A percentile compares a stretch with the other conserved stretches of the same genome.
phyloP scores from a whole-genome alignment of 352 stramenopile genomes.

The Pythium graminicola region DNA sequence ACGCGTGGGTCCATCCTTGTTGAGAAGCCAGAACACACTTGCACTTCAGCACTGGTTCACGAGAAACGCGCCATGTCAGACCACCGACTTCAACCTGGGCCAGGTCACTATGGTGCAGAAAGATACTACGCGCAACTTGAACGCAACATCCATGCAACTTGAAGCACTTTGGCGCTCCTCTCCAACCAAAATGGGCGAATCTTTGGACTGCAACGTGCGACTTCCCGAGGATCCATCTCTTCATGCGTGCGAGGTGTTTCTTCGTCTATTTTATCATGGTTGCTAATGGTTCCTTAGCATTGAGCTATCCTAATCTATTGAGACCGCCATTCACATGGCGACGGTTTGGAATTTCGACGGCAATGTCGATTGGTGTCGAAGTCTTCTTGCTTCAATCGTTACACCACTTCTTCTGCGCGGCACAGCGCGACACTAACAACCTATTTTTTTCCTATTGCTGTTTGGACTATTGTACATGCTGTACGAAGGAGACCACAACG shows the following conservation, averaged over 20 bases:
- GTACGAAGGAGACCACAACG: neutral
- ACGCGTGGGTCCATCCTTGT: conserved; percentile 88
- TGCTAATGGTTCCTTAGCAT: conserved; percentile 3
- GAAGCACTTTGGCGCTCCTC: neutral
- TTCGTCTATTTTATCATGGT: neutral
- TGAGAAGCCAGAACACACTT: neutral
- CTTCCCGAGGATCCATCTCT: conserved; percentile 2
- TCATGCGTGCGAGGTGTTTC: neutral
- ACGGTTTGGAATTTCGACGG: neutral
- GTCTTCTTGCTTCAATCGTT: conserved; percentile 4
- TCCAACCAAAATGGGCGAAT: conserved; percentile 15
- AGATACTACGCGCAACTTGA: neutral
- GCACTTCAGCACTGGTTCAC: neutral
- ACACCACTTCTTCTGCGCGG: conserved; percentile 5
- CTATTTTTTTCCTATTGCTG: conserved; percentile 12
- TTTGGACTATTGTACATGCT: conserved; percentile 1
- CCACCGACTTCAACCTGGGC: conserved; percentile 15
- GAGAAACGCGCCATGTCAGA: neutral
- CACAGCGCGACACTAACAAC: conserved; percentile 10
- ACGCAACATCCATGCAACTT: conserved; percentile 2
- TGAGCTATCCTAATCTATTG: conserved; percentile 16
- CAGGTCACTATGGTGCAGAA: neutral
- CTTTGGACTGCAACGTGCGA: no score
- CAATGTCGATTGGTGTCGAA: neutral
- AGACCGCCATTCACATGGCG: neutral